Conservation (phyloP, 1,139 yeast species). For the Pichia sp. region DNA sequence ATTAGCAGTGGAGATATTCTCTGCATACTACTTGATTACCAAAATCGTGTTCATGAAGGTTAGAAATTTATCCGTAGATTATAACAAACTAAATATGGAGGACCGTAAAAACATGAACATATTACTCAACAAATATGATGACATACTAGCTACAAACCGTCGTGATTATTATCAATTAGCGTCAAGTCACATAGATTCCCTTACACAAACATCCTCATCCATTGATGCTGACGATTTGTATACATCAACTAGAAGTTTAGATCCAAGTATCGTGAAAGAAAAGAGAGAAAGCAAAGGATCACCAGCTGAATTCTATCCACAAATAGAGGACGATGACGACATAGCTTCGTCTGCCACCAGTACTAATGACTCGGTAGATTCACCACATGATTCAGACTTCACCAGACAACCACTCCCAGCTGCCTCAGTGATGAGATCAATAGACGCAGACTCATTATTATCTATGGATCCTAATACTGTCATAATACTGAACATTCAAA, state of each 20-base stretch:
- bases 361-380: background rate
- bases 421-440: background rate
- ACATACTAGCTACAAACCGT: constrained; percentile 4
- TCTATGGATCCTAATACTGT: constrained; percentile 3
- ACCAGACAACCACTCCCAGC: background rate
- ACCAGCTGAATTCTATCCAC: constrained; percentile 14
- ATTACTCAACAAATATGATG: constrained; percentile 7
- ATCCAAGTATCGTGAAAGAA: constrained; percentile 5
- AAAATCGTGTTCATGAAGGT: constrained; percentile 8
- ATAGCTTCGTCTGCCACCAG: background rate
- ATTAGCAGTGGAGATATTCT: constrained; percentile 12
- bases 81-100: background rate
- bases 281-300: constrained; percentile 1
- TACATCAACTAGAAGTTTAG: constrained; percentile 7
- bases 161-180: constrained; percentile 1
- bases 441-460: constrained; percentile 2
- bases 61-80: background rate
- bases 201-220: background rate
- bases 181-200: background rate
- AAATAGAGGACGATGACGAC: background rate
- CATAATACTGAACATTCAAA: constrained; percentile 9
- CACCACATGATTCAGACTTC: background rate
- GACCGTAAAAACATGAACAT: constrained; percentile 11
- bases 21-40: constrained; percentile 12
- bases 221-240: too few species aligned